Conservation (phyloP, 148 eudicot genomes). For the Rhododendron williamsianum region DNA sequence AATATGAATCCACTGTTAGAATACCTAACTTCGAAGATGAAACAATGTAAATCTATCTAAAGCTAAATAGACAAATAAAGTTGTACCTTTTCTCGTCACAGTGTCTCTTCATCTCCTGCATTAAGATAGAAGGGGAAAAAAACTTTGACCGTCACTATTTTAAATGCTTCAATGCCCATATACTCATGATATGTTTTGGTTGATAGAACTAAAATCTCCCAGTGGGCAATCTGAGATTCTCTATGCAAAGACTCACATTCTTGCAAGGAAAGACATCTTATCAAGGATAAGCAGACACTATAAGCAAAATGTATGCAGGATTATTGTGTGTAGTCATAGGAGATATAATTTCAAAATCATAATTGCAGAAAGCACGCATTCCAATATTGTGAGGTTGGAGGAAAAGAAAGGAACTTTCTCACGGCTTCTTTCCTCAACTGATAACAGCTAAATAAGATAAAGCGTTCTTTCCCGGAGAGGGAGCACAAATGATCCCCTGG, state of each 20-base stretch:
- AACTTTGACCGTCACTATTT: neutral
- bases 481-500: conserved; percentile 5
- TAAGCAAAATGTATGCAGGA: neutral
- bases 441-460: neutral
- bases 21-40: neutral
- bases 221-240: neutral
- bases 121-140: neutral
- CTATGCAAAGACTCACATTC: conserved; percentile 8
- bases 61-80: neutral
- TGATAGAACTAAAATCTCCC: neutral
- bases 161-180: neutral
- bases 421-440: neutral
- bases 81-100: conserved; percentile 24
- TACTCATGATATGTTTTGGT: neutral
- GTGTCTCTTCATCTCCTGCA: conserved; percentile 28
- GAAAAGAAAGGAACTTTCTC: neutral
- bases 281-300: neutral
- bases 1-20: conserved; percentile 11
- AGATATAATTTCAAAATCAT: neutral
- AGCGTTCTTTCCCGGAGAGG: neutral
- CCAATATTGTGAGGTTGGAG: neutral
- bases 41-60: neutral
- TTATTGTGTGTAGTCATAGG: neutral
- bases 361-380: neutral
- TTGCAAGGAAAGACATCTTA: neutral